These are phyloP conservation scores for Platanus orientalis DNA, from an alignment of 164 flowering plant genomes.

Conservation along the genomic window DNA sequence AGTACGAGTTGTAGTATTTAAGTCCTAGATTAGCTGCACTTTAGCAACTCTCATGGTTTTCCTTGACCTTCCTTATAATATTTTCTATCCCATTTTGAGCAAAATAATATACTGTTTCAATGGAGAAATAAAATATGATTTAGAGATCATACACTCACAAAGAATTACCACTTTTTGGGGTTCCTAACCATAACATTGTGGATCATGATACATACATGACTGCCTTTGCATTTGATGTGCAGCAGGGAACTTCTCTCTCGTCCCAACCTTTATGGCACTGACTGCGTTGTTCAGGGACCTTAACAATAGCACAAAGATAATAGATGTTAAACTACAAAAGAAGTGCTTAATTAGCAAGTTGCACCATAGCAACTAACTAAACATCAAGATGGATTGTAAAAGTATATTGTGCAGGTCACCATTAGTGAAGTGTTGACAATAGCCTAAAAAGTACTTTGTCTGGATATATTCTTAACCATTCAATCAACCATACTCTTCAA, in stretches of 20 bases:
- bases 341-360: background rate
- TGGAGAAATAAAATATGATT: background rate
- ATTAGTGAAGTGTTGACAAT: no score
- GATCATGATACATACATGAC: constrained; percentile 88
- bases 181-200: constrained; percentile 82
- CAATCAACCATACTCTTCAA: no score
- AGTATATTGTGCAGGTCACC: no score
- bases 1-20: constrained; percentile 66
- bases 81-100: constrained; percentile 63
- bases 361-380: no score
- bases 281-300: constrained; percentile 86
- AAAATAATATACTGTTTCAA: background rate
- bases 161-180: constrained; percentile 74
- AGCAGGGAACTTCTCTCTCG: constrained; percentile 78
- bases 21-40: constrained; percentile 85
- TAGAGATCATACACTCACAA: background rate
- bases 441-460: no score
- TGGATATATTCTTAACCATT: no score
- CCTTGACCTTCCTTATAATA: constrained; percentile 71
- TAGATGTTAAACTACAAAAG: constrained; percentile 52
- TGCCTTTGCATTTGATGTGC: constrained; percentile 70
- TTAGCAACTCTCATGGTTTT: constrained; percentile 67
- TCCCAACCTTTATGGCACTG: constrained; percentile 85
- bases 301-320: constrained; percentile 57
- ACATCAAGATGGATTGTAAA: no score